Base-by-base conservation (phyloP, 2,329 filamentous ascomycete genomes). In the Eutypa lata region DNA sequence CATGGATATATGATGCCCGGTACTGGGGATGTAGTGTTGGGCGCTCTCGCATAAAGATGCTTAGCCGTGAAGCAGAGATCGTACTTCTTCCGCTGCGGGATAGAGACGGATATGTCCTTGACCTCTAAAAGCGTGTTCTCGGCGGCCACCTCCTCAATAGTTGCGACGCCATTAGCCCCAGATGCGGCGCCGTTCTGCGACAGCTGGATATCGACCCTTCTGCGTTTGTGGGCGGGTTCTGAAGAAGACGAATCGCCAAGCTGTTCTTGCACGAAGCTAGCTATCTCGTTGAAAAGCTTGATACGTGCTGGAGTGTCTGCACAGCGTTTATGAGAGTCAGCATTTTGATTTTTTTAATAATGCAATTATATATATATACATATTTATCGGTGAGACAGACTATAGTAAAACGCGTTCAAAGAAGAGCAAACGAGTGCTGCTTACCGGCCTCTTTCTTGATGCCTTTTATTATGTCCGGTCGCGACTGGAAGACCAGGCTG, bases 11-110 rank as follows among this genome's bases (percentile, higher is more conserved):
- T 75, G 47, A 83, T 79, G 45, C 77, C 78, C 18, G 76, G 70
- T 16, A 81, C 73, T 0, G 82, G 80, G 22, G 73, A 71, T 2
- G 75, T 76, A 2, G 80, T 79, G 43, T 76, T 77, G 0, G 81
- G 72, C 1, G 73, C 71, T 35, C 79, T 75, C 14, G 82, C 83
- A 57, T 86, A 87, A 33, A 87, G 62, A 57, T 82, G 80, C 54
- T 76, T 75, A 6, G 76, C 70, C 2, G 84, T 88, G 56, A 88
- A 80, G 67, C 81, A 84, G 8, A 88, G 67, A 57, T 84, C 82
- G 59, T 83, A 83, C 68, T 88, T 89, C 70, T 88, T 89, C 57
- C 86, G 76, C 70, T 85, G 82, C 0, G 86, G 86, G 3, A 87
- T 76, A 1, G 83, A 81, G n/a, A 88, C 75, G 0, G 84, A 88